phyloP scores from a whole-genome alignment of 2,329 filamentous ascomycete genomes.

The Colletotrichum karsti region DNA sequence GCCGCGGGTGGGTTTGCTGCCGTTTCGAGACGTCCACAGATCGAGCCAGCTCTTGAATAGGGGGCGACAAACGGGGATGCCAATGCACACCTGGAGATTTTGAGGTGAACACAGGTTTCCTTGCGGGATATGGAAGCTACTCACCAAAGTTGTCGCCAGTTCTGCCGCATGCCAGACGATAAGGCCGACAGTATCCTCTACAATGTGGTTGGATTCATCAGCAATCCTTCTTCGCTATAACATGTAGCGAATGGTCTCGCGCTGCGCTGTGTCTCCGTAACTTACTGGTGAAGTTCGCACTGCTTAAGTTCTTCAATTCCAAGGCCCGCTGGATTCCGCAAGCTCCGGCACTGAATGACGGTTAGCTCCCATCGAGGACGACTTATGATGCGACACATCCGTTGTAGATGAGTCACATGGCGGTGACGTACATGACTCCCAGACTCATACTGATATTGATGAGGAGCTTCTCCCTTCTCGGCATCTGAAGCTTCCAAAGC shows the following conservation, averaged over 20 bases:
- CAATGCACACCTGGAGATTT: conserved; percentile 41
- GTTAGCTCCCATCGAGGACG: neutral
- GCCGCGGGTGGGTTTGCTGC: neutral
- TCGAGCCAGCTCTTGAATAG: conserved; percentile 37
- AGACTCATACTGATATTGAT: conserved; percentile 51
- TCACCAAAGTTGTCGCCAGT: conserved; percentile 43
- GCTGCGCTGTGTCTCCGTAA: no score
- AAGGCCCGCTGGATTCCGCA: conserved; percentile 38
- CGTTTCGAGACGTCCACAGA: conserved; percentile 1
- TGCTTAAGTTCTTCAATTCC: conserved; percentile 38
- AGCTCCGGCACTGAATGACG: conserved; percentile 33
- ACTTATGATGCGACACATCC: no score
- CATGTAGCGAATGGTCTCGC: neutral
- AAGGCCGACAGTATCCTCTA: conserved; percentile 44
- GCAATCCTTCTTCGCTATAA: neutral
- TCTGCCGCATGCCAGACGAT: conserved; percentile 50
- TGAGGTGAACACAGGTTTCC: neutral
- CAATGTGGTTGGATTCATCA: conserved; percentile 2
- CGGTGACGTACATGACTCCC: conserved; percentile 42
- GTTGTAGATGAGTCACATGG: no score
- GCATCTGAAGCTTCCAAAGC: conserved; percentile 54
- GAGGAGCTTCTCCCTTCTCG: conserved; percentile 52
- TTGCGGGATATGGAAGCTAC: no score
- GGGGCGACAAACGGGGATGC: conserved; percentile 48
- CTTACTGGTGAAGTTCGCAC: conserved; percentile 32